phyloP scores from a whole-genome alignment of 352 stramenopile genomes.

The Chrysophaeum taylorii region DNA sequence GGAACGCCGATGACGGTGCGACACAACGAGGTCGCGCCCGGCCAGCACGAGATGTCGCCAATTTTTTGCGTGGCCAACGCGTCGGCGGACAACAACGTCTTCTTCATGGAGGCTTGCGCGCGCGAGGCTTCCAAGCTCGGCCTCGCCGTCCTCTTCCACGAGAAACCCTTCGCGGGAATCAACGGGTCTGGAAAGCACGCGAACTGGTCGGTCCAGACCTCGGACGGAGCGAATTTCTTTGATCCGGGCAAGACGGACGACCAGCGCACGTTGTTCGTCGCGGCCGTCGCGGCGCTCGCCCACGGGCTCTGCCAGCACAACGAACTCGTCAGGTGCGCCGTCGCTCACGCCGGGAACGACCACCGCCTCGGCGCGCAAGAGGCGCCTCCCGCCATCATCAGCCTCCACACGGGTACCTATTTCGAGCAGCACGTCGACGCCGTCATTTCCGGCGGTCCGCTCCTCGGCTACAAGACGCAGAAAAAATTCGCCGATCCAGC shows the following conservation, averaged over 20 bases:
- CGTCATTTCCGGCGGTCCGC: not conserved
- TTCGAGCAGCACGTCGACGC: conserved; percentile 26
- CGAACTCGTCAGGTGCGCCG: conserved; percentile 30
- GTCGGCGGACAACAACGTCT: conserved; percentile 30
- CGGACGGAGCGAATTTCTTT: not conserved
- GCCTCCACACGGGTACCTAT: conserved; percentile 27
- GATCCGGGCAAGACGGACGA: conserved; percentile 7
- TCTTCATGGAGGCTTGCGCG: conserved; percentile 31
- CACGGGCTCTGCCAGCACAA: conserved; percentile 29
- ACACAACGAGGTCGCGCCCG: conserved; percentile 36
- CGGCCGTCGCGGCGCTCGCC: conserved; percentile 23
- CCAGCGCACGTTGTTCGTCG: conserved; percentile 29
- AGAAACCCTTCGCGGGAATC: conserved; percentile 38
- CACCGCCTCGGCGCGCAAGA: conserved; percentile 37
- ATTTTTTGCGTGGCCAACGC: conserved; percentile 30
- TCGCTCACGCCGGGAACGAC: conserved; percentile 32
- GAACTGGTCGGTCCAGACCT: conserved; percentile 31
- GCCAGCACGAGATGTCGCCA: conserved; percentile 33
- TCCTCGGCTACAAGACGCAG: conserved; percentile 19
- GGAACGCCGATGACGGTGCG: conserved; percentile 24
- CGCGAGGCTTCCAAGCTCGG: conserved; percentile 22
- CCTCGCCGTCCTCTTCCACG: conserved; percentile 32
- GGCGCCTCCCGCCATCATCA: conserved; percentile 37
- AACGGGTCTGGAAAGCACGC: conserved; percentile 38
- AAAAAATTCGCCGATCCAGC: not conserved